Conservation (phyloP, 2,329 filamentous ascomycete species). For the Pezicula carpinea region DNA sequence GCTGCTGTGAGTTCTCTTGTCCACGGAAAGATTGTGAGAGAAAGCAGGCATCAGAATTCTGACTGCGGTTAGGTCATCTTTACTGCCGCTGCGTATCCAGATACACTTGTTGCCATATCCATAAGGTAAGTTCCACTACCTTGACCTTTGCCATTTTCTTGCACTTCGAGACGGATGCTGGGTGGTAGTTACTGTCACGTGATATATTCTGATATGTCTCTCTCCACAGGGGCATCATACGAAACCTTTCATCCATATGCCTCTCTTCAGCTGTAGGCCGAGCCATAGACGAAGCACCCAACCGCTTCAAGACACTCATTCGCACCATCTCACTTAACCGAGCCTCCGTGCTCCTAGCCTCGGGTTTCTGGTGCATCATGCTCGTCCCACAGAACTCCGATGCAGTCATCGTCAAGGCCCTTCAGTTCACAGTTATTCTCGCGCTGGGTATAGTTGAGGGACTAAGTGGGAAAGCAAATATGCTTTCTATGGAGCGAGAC, state of each 20-base stretch:
- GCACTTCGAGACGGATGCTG: too few relatives aligned
- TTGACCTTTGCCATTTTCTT: neutral
- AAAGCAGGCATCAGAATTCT: neutral
- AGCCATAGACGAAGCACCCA: constrained; percentile 36
- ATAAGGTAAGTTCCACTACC: constrained; percentile 29
- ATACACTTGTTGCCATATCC: constrained; percentile 36
- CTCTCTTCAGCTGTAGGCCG: constrained; percentile 37
- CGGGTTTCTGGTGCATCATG: constrained; percentile 35
- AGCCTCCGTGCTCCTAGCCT: constrained; percentile 35
- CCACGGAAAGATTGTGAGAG: neutral
- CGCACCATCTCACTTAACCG: constrained; percentile 38
- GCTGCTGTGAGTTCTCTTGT: constrained; percentile 29
- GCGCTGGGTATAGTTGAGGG: constrained; percentile 36
- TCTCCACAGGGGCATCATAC: constrained; percentile 27
- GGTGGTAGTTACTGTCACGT: too few relatives aligned
- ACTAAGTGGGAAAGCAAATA: constrained; percentile 37
- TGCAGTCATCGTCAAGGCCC: constrained; percentile 1
- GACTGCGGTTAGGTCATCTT: constrained; percentile 39
- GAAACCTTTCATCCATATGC: constrained; percentile 34
- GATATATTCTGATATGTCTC: constrained; percentile 1
- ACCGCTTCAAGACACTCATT: constrained; percentile 36
- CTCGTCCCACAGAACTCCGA: constrained; percentile 19
- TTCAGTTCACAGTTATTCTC: constrained; percentile 32
- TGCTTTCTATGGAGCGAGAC: constrained; percentile 43
- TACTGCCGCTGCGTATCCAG: constrained; percentile 42